A percentile compares a stretch with the other conserved stretches of the same genome.
Conservation (phyloP, 108 stramenopile genomes). For the Nitzschia inconspicua region DNA sequence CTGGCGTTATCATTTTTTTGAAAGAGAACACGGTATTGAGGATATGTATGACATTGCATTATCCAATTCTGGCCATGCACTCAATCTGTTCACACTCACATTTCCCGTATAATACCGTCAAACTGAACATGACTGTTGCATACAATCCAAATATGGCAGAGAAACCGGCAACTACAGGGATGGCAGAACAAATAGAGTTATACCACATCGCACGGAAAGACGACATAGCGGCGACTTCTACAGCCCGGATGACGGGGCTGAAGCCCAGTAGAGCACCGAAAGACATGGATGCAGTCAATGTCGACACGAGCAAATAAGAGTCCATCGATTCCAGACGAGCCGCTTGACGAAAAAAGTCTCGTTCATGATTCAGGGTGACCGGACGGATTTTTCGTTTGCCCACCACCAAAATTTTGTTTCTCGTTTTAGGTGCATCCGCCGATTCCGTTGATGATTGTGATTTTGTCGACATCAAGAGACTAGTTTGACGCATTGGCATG, state of each 20-base stretch:
- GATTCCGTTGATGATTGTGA: too few species aligned
- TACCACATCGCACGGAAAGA: not conserved
- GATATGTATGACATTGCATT: too few species aligned
- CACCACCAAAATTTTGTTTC: too few species aligned
- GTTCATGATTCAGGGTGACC: not conserved
- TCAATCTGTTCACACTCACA: too few species aligned
- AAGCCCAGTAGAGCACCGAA: not conserved
- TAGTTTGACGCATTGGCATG: too few species aligned
- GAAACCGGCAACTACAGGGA: not conserved
- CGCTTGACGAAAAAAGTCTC: not conserved
- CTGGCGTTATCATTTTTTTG: too few species aligned
- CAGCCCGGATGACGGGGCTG: not conserved
- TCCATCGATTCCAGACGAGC: not conserved
- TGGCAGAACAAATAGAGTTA: not conserved
- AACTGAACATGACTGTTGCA: not conserved
- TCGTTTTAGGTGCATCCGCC: too few species aligned
- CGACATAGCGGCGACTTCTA: not conserved
- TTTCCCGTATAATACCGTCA: not conserved
- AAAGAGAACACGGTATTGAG: too few species aligned
- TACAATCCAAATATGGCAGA: not conserved
- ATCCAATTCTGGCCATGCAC: too few species aligned
- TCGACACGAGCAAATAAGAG: not conserved
- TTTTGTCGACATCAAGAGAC: too few species aligned
- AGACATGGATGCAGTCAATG: slow-evolving; percentile 1
- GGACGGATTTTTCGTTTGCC: not conserved